These are phyloP conservation scores for Paecilomyces sp. DNA, from an alignment of 2,329 filamentous ascomycete genomes.

Conservation along the genomic window DNA sequence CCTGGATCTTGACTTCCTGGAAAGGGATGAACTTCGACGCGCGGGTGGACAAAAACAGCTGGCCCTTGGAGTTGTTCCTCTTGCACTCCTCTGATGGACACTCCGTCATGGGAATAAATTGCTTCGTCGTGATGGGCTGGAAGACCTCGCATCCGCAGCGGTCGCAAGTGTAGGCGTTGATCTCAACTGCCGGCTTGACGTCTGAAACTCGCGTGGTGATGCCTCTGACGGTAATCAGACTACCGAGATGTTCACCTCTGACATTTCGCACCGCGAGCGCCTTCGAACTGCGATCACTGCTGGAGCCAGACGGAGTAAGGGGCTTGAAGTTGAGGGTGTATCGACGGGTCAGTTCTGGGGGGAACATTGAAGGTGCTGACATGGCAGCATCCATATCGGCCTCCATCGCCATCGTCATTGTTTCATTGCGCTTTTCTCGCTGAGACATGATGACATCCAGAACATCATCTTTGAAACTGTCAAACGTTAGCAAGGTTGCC, in stretches of 20 bases:
- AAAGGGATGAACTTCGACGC: conserved; percentile 96
- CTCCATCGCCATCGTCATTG: conserved; percentile 61
- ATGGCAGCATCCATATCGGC: conserved; percentile 57
- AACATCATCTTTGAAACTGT: conserved; percentile 91
- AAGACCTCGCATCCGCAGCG: conserved; percentile 95
- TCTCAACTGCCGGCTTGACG: conserved; percentile 94
- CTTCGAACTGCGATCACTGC: conserved; percentile 51
- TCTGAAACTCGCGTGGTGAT: conserved; percentile 95
- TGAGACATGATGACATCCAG: conserved; percentile 95
- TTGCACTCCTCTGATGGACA: conserved; percentile 89
- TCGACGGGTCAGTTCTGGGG: conserved; percentile 80
- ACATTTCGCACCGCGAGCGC: conserved; percentile 88
- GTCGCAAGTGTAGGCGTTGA: conserved; percentile 97
- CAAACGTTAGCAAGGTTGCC: conserved; percentile 11
- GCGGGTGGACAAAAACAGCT: conserved; percentile 88
- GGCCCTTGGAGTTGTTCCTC: conserved; percentile 83
- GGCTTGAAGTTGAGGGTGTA: conserved; percentile 98
- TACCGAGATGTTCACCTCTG: conserved; percentile 83
- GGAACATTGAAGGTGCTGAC: conserved; percentile 67
- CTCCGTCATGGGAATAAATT: conserved; percentile 77
- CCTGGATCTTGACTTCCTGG: conserved; percentile 97
- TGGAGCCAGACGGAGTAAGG: conserved; percentile 63
- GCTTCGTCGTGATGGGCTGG: conserved; percentile 86
- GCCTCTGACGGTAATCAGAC: conserved; percentile 87
- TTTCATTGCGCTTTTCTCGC: conserved; percentile 76